These are phyloP conservation scores for Elongisporangium undulatum DNA, from an alignment of 352 stramenopile genomes.

Conservation along the genomic window DNA sequence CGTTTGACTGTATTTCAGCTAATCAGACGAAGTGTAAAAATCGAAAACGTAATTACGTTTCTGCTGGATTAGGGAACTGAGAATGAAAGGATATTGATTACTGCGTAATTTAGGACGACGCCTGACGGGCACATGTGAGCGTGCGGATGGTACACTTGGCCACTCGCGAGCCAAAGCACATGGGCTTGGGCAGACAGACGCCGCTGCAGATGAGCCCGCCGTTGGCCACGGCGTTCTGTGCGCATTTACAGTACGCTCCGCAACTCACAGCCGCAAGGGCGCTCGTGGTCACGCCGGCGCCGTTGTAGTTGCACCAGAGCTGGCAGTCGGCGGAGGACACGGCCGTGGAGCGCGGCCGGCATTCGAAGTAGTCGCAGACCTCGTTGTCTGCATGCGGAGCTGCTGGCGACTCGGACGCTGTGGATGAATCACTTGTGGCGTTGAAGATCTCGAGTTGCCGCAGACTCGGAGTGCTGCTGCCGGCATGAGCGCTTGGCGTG, in stretches of 20 bases:
- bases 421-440: not conserved
- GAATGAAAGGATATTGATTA: not conserved
- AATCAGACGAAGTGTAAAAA: not conserved
- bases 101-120: not conserved
- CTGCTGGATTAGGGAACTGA: not conserved
- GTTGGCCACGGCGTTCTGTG: not conserved
- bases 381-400: not conserved
- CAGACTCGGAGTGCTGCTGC: not conserved
- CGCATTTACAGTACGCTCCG: constrained; percentile 3
- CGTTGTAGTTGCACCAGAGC: constrained; percentile 10
- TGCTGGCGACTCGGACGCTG: not conserved
- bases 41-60: not conserved
- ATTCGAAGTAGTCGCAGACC: constrained; percentile 4
- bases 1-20: not conserved
- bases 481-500: not conserved
- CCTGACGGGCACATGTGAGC: not conserved
- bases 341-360: constrained; percentile 2
- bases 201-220: constrained; percentile 7
- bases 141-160: not conserved
- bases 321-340: constrained; percentile 3
- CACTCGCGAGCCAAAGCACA: not conserved
- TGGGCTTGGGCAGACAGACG: constrained; percentile 2
- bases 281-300: not conserved
- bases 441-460: not conserved
- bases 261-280: not conserved